Base-by-base conservation (phyloP, 805 yeast genomes). In the Komagataella mondaviorum region DNA sequence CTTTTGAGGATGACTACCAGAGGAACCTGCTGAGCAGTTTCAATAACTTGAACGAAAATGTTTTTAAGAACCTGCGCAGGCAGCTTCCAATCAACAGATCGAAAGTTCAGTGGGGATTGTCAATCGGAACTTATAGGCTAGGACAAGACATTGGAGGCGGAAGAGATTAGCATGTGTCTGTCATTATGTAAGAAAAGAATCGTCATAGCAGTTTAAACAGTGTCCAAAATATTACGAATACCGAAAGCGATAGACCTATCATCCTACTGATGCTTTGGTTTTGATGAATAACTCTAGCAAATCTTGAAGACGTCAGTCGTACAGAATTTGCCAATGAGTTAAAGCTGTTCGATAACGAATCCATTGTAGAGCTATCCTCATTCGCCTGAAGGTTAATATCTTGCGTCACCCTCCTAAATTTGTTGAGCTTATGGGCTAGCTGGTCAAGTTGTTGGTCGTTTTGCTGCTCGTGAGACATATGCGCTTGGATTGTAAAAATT, bases 41-140 rank as follows among this genome's bases (percentile, higher is more conserved):
- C 60, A 70, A 76, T 30, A 77, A 78, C 24, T 73, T 91, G 62
- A 91, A 91, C 65, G 95, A 88, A 56, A 74, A 74, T 51, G 77
- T 81, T 55, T 91, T 93, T 71, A 93, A 91, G 68, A 76, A 77
- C 54, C 75, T 91, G 58, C 79, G 99, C 69, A 83, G 99, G 66
- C 88, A 88, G 64, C 72, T 91, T 55, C 99, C 99, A 6, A 83
- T 91, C 18, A 91, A 96, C 18, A 77, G 96, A 63, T 78, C 96
- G 16, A 89, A 85, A 64, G 84, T 91, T 60, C 87, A 88, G 64
- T 91, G 99, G 99, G 96, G 96, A 30, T 86, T 80, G 61, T 88
- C 96, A 8, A 87, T 88, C 58, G 95, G 95, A 16, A 86, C 83
- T 63, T 90, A 90, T 68, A 79, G 88, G 60, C 71, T 91, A 47